Evolutionary conservation across 108 stramenopile genomes (phyloP).

Genomic region (Cyclotella kingstonii): DNA sequence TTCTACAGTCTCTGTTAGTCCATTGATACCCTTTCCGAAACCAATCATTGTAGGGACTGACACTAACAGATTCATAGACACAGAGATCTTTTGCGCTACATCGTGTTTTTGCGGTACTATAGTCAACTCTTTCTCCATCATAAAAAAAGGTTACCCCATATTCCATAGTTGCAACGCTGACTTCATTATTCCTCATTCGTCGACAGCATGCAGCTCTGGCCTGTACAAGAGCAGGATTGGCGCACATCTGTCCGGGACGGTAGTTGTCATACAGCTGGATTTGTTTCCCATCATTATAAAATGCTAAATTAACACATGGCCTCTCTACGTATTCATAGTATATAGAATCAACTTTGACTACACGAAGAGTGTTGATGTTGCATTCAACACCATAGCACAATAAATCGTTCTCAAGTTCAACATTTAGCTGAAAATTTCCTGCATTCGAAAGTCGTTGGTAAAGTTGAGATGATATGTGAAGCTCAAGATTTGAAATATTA

Average conservation of each 20-base stretch:
- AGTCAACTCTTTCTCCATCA: conserved; percentile 55
- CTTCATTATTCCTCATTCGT: conserved; percentile 31
- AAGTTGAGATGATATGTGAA: conserved; percentile 10
- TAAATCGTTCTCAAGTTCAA: conserved; percentile 36
- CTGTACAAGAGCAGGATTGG: conserved; percentile 27
- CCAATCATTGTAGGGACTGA: conserved; percentile 3
- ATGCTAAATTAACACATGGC: conserved; percentile 56
- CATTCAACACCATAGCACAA: conserved; percentile 48
- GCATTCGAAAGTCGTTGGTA: conserved; percentile 32
- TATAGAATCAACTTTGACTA: conserved; percentile 45
- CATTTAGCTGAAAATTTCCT: conserved; percentile 19
- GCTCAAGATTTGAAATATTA: conserved; percentile 19
- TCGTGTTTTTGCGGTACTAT: conserved; percentile 36
- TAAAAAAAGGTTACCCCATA: conserved; percentile 21
- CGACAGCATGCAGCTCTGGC: conserved; percentile 37
- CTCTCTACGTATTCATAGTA: conserved; percentile 56
- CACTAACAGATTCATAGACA: conserved; percentile 9
- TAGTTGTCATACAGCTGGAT: conserved; percentile 24
- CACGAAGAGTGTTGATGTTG: conserved; percentile 48
- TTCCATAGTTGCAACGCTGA: conserved; percentile 14
- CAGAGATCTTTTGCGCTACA: conserved; percentile 33
- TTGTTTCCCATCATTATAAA: conserved; percentile 48
- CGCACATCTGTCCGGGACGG: conserved; percentile 37
- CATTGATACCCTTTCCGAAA: conserved; percentile 34
- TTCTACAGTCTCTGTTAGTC: conserved; percentile 34